These are phyloP conservation scores for Zygosaccharomyces pseudobailii DNA, from an alignment of 1,139 yeast genomes.

Conservation along the genomic window DNA sequence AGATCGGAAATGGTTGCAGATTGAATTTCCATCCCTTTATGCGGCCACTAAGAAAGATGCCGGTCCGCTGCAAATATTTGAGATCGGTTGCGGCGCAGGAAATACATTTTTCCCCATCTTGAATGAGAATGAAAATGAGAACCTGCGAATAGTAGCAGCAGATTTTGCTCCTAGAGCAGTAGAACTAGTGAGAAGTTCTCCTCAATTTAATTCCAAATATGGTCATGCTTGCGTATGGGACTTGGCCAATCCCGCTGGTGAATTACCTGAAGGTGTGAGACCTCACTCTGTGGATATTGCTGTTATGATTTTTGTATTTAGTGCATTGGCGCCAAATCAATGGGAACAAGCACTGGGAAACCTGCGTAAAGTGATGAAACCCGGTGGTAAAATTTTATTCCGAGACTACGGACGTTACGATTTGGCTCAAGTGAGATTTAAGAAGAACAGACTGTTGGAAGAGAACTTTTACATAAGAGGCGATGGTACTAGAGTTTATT, in stretches of 20 bases:
- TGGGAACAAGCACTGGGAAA: constrained; percentile 80
- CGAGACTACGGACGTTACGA: constrained; percentile 96
- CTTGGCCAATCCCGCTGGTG: constrained; percentile 69
- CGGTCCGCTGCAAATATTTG: constrained; percentile 71
- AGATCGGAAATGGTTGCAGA: constrained; percentile 92
- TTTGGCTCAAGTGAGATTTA: constrained; percentile 90
- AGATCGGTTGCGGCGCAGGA: constrained; percentile 98
- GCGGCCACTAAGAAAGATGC: constrained; percentile 67
- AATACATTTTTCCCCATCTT: constrained; percentile 91
- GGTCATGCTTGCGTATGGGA: constrained; percentile 96
- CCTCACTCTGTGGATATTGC: constrained; percentile 83
- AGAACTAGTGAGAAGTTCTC: constrained; percentile 66
- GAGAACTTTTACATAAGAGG: constrained; percentile 96
- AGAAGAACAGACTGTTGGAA: constrained; percentile 77
- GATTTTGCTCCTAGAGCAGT: constrained; percentile 91
- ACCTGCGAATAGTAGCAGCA: constrained; percentile 72
- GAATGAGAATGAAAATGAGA: constrained; percentile 73
- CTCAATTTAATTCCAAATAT: constrained; percentile 53
- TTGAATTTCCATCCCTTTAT: constrained; percentile 85
- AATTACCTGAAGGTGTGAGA: constrained; percentile 77
- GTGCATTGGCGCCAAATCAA: constrained; percentile 88
- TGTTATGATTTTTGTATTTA: constrained; percentile 89
- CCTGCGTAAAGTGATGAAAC: constrained; percentile 68
- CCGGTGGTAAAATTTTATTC: constrained; percentile 85
- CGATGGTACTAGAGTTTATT: constrained; percentile 95